Base-by-base conservation (phyloP, 2,329 filamentous ascomycete species). In the Fusarium torulosum region DNA sequence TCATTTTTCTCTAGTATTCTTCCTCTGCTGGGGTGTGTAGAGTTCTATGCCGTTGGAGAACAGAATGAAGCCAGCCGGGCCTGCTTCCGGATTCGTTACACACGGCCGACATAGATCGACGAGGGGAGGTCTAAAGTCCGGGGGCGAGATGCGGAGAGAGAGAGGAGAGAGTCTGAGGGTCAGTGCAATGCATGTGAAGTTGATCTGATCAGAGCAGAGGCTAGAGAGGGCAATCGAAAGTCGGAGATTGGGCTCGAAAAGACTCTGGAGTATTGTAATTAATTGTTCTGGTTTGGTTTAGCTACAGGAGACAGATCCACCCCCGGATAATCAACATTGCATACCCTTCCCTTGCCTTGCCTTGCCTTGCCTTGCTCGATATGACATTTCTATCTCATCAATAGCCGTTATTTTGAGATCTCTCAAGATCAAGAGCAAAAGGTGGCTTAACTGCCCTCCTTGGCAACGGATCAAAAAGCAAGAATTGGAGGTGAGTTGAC, bases 71-170 rank as follows among this genome's bases (percentile, higher is more conserved):
- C 43, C 29, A 40, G 49, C 70, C 62, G 70, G 59, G n/a, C 23
- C 25, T 40, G 50, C 54, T 72, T 62, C 70, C 70, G 55, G 20
- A 71, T 72, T 72, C 20, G 70, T 63, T 21, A 59, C 70, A 71
- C 70, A 72, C 66, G 40, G 25, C 70, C 70, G 70, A 72, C 10
- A 51, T 53, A 50, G 70, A 67, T 71, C 69, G 68, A 71, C 68
- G 63, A 56, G 59, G 59, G 42, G 40, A 31, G 23, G 11, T 21
- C 42, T 10, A 54, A 62, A 62, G 53, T 54, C 63, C 43, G 63
- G 63, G 59, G 43, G 65, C 37, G 46, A 49, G 50, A 66, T 65
- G 47, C 43, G 68, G 62, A 41, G 60, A 64, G 47, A 20, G 19
- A 29, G 27, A 10, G 11, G 27, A 29, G 25, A 10, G 25, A 25